Evolutionary conservation across 108 stramenopile species (phyloP).

Genomic region (Bacterosira constricta): DNA sequence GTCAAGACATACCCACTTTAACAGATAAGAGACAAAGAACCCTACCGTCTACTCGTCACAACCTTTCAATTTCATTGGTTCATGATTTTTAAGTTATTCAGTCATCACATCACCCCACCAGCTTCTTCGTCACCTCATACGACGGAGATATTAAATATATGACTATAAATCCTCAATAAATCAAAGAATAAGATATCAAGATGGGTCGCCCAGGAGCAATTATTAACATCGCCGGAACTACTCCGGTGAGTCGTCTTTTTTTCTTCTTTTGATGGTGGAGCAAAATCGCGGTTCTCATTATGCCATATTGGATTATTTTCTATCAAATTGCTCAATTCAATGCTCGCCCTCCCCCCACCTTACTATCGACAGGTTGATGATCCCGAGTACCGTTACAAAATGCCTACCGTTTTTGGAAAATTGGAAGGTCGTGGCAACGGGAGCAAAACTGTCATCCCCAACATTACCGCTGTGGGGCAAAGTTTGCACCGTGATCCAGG

Average conservation of each 20-base stretch:
- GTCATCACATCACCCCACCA: slow-evolving; percentile 6
- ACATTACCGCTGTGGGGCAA: slow-evolving; percentile 89
- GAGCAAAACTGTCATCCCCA: slow-evolving; percentile 97
- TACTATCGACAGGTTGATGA: slow-evolving; percentile 66
- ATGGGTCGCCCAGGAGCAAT: slow-evolving; percentile 80
- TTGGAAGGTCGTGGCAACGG: slow-evolving; percentile 99
- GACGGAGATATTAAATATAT: slow-evolving; percentile 40
- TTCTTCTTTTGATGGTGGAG: background rate
- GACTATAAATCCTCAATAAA: slow-evolving; percentile 22
- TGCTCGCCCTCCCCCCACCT: background rate
- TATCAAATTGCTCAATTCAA: too few species aligned
- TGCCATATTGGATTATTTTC: background rate
- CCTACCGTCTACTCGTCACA: too few species aligned
- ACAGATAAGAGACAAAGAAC: too few species aligned
- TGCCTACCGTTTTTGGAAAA: slow-evolving; percentile 95
- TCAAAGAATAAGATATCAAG: slow-evolving; percentile 36
- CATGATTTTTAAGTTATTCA: slow-evolving; percentile 12
- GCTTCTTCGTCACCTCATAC: slow-evolving; percentile 21
- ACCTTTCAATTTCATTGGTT: too few species aligned
- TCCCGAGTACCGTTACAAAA: slow-evolving; percentile 97
- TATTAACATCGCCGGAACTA: slow-evolving; percentile 90
- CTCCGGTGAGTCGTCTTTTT: slow-evolving; percentile 50
- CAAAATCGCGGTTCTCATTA: background rate
- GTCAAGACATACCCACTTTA: too few species aligned
- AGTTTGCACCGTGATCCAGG: slow-evolving; percentile 90